Evolutionary conservation across 148 eudicot genomes (phyloP).

Genomic region (Rhododendron griersonianum): DNA sequence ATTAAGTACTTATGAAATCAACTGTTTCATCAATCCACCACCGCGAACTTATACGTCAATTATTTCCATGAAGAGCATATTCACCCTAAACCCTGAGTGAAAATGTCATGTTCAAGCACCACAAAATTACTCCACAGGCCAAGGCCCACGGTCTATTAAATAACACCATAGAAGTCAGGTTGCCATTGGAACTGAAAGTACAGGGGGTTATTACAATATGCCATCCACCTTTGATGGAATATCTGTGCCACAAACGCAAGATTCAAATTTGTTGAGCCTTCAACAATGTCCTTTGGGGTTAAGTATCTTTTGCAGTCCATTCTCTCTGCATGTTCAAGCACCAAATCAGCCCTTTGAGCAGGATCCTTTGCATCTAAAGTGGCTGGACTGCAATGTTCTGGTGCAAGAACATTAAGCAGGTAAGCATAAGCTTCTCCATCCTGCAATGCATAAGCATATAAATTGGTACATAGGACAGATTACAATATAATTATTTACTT

Average conservation of each 20-base stretch:
- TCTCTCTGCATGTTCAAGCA: slow-evolving; percentile 94
- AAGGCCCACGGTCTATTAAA: not conserved
- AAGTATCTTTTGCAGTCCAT: slow-evolving; percentile 97
- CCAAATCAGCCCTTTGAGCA: slow-evolving; percentile 66
- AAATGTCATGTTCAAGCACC: slow-evolving; percentile 1
- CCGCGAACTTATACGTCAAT: not conserved
- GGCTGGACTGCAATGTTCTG: slow-evolving; percentile 83
- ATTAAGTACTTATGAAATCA: not conserved
- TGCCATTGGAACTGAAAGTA: not conserved
- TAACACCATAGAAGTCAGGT: not conserved
- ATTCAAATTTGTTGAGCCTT: slow-evolving; percentile 83
- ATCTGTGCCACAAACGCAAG: slow-evolving; percentile 95
- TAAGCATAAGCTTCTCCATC: slow-evolving; percentile 96
- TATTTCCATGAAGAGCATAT: not conserved
- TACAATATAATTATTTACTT: not conserved
- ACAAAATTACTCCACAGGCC: not conserved
- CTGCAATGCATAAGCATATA: slow-evolving; percentile 38
- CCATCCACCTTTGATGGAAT: slow-evolving; percentile 74
- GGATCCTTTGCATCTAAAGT: slow-evolving; percentile 80
- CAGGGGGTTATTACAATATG: not conserved
- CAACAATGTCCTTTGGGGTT: slow-evolving; percentile 68
- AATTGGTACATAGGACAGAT: not conserved
- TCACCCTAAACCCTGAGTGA: not conserved
- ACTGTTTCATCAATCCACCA: not conserved
- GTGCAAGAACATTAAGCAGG: slow-evolving; percentile 94